Conservation (phyloP, 257 asterid genomes). For the Penstemon davidsonii region DNA sequence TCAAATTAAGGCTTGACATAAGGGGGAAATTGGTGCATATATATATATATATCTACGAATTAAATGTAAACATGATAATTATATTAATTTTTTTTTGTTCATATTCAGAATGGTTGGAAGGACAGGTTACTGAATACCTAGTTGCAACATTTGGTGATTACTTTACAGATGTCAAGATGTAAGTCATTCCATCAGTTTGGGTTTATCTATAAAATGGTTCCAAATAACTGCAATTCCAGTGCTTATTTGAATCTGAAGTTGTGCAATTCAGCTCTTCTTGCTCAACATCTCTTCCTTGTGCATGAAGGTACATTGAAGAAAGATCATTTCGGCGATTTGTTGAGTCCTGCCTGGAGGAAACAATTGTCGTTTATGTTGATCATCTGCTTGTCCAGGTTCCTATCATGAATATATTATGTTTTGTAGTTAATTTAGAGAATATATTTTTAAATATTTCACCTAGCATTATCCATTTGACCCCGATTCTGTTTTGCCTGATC, state of each 20-base stretch:
- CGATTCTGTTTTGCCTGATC: constrained; percentile 22
- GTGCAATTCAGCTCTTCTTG: not conserved
- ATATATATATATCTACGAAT: too few relatives aligned
- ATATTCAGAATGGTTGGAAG: constrained; percentile 93
- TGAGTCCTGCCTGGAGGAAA: constrained; percentile 97
- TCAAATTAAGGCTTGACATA: constrained; percentile 8
- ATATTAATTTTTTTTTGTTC: constrained; percentile 13
- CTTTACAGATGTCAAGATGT: constrained; percentile 90
- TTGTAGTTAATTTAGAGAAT: not conserved
- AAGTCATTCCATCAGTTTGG: constrained; percentile 35
- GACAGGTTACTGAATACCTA: constrained; percentile 94
- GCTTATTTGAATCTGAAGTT: not conserved
- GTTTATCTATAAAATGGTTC: constrained; percentile 8
- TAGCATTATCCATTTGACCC: constrained; percentile 15
- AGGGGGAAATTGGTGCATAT: not conserved
- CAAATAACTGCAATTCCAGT: constrained; percentile 23
- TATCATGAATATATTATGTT: constrained; percentile 2
- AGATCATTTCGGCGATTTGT: constrained; percentile 92
- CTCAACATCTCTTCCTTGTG: constrained; percentile 3
- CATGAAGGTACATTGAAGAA: constrained; percentile 86
- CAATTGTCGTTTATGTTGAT: constrained; percentile 84
- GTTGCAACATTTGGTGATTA: constrained; percentile 96
- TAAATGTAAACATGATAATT: constrained; percentile 5
- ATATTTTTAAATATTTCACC: not conserved
- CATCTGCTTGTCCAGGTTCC: constrained; percentile 85